Conservation (phyloP, 192 early-diverging fungal species). For the Backusella parvicylindrica region DNA sequence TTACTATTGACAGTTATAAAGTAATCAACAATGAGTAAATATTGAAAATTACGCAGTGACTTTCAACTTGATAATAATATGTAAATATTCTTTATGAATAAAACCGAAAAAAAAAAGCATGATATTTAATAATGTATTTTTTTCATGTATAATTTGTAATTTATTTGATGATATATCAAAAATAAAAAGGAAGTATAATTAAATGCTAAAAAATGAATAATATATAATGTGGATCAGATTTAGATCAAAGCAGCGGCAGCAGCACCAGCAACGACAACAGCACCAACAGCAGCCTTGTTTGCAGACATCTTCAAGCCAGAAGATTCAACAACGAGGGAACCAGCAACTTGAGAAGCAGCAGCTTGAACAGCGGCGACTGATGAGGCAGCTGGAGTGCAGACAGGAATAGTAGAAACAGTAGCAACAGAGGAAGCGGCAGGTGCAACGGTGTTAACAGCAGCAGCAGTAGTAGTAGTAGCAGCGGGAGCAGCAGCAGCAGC, state of each 20-base stretch:
- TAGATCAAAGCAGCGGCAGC: constrained; percentile 20
- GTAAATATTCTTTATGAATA: too few relatives aligned
- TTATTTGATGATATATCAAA: too few relatives aligned
- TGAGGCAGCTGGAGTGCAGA: background rate
- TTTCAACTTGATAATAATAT: too few relatives aligned
- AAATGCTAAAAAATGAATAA: background rate
- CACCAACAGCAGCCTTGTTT: constrained; percentile 4
- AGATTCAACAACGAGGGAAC: background rate
- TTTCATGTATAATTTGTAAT: too few relatives aligned
- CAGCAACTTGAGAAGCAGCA: background rate
- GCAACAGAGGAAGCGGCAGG: background rate
- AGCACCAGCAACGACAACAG: constrained; percentile 14
- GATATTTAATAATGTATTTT: too few relatives aligned
- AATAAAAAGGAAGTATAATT: too few relatives aligned
- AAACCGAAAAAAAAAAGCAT: too few relatives aligned
- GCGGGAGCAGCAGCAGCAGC: background rate
- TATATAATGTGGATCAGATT: background rate
- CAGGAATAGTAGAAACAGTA: constrained; percentile 7
- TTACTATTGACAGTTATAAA: too few relatives aligned
- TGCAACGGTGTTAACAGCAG: too few relatives aligned
- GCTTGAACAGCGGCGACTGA: background rate
- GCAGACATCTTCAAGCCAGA: background rate
- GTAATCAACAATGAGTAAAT: too few relatives aligned
- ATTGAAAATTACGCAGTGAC: too few relatives aligned
- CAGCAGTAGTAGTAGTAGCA: background rate